Conservation (phyloP, 768 basidiomycete species). For the Termitomyces sp. region DNA sequence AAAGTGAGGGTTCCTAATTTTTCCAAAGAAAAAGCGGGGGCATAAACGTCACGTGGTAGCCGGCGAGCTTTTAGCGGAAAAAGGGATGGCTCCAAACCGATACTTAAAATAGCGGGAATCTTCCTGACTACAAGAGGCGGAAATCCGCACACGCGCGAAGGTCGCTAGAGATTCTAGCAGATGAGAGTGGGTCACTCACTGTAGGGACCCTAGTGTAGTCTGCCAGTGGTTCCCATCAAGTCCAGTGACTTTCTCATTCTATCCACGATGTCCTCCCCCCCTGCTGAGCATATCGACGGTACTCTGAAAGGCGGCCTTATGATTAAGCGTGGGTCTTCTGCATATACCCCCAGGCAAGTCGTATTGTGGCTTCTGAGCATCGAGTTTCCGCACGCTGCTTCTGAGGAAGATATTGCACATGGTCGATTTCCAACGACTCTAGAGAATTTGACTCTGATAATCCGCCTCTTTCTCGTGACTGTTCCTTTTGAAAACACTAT, state of each 20-base stretch:
- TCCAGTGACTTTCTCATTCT: background rate
- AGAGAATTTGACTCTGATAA: slow-evolving; percentile 7
- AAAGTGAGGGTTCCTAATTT: too few relatives aligned
- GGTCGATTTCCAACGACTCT: slow-evolving; percentile 10
- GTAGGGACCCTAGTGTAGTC: background rate
- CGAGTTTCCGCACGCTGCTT: slow-evolving; percentile 2
- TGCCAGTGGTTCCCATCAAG: background rate
- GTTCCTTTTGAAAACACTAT: slow-evolving; percentile 12
- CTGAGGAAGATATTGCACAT: slow-evolving; percentile 7
- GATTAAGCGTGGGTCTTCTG: background rate
- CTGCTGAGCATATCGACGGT: background rate
- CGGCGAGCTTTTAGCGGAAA: too few relatives aligned
- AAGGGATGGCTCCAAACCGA: too few relatives aligned
- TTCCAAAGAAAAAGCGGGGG: too few relatives aligned
- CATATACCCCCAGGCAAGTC: slow-evolving; percentile 3
- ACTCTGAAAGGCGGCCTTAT: background rate
- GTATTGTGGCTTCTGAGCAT: slow-evolving; percentile 5
- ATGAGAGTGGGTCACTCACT: too few relatives aligned
- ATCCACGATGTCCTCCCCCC: background rate
- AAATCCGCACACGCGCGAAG: too few relatives aligned
- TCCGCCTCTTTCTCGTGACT: slow-evolving; percentile 9
- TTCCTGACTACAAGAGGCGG: too few relatives aligned
- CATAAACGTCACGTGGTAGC: too few relatives aligned
- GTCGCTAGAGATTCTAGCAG: too few relatives aligned
- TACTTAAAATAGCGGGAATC: too few relatives aligned